Evolutionary conservation across 192 early-diverging fungal genomes (phyloP).

Genomic region (Rhizophagus clarus): DNA sequence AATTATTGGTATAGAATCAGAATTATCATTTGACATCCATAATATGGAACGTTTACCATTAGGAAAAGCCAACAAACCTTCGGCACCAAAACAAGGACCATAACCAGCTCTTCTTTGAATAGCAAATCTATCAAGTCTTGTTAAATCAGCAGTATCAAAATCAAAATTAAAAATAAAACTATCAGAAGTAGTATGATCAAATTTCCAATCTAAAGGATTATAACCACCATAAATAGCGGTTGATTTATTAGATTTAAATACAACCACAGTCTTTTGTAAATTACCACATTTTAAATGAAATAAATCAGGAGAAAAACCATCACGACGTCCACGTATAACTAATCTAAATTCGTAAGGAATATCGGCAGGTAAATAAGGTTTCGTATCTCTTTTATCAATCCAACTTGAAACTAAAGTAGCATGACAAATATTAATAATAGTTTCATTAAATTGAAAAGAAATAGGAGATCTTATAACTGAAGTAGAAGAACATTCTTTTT

Average conservation of each 20-base stretch:
- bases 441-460: neutral
- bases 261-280: neutral
- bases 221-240: conserved; percentile 11
- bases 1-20: neutral
- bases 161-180: conserved; percentile 23
- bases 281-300: neutral
- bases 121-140: neutral
- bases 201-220: conserved; percentile 29
- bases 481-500: neutral
- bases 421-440: conserved; percentile 24
- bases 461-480: neutral
- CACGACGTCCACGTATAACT: neutral
- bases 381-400: neutral
- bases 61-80: conserved; percentile 12
- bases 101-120: neutral
- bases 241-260: conserved; percentile 4
- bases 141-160: neutral
- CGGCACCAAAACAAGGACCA: conserved; percentile 11
- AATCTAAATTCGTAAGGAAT: conserved; percentile 23
- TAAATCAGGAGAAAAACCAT: conserved; percentile 15
- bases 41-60: conserved; percentile 2
- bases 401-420: conserved; percentile 11
- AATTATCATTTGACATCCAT: conserved; percentile 18
- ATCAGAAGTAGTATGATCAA: conserved; percentile 13
- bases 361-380: neutral